Evolutionary conservation across 2,329 filamentous ascomycete species (phyloP), one percentile per base, ranked within the genome.

Genomic region (Passalora sequoiae): DNA sequence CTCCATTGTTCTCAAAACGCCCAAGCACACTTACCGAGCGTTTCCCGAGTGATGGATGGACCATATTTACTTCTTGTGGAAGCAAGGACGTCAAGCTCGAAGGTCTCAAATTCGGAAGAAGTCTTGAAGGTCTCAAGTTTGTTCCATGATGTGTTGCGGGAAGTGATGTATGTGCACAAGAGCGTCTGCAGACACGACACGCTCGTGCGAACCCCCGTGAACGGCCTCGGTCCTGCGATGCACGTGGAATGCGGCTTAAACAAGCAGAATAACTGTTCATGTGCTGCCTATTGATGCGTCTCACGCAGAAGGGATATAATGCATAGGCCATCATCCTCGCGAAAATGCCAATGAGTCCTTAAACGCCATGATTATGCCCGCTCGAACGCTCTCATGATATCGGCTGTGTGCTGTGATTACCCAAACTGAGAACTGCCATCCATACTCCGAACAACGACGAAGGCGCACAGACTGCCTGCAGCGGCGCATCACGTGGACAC

Each of bases 1-100:
- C n/a, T n/a, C n/a, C n/a, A n/a, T n/a, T n/a, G n/a, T n/a, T n/a
- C n/a, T n/a, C n/a, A n/a, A n/a, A n/a, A n/a, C n/a, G n/a, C n/a
- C n/a, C n/a, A 7, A 9, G 6, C 16, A 24, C 22, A 29, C 29
- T 35, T 45, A 40, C 29, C 15, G 22, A 40, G n/a, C 20, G 13
- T n/a, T 40, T 24, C 25, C 16, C 35, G 21, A 38, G 21, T 17
- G 15, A n/a, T n/a, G n/a, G n/a, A n/a, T n/a, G n/a, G n/a, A n/a
- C n/a, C n/a, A n/a, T n/a, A n/a, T n/a, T n/a, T n/a, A n/a, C n/a
- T n/a, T n/a, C n/a, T n/a, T n/a, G n/a, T n/a, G n/a, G n/a, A n/a
- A n/a, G n/a, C n/a, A n/a, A n/a, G n/a, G n/a, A n/a, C n/a, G n/a
- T n/a, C n/a, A n/a, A n/a, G n/a, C n/a, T n/a, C n/a, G n/a, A n/a